Percentiles rank a stretch among this genome's conserved stretches.
These are phyloP conservation scores for Yarrowia sp. DNA, from an alignment of 805 yeast species.

Conservation along the genomic window DNA sequence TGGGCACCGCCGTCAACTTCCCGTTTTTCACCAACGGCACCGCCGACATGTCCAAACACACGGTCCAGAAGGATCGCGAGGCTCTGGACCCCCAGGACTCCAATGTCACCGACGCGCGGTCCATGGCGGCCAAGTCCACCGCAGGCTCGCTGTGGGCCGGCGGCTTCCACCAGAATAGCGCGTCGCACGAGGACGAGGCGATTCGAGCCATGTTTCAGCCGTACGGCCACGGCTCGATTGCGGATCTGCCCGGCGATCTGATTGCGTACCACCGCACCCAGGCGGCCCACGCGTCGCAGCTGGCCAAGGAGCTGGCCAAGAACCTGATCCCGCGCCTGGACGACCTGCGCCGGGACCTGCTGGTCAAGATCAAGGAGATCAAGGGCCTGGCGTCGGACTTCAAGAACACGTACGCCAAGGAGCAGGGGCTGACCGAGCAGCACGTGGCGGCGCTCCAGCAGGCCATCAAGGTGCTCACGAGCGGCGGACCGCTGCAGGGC, in stretches of 20 bases:
- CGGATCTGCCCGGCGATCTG: constrained; percentile 78
- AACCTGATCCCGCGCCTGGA: constrained; percentile 71
- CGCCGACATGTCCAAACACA: constrained; percentile 43
- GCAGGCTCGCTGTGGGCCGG: constrained; percentile 34
- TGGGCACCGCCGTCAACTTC: constrained; percentile 76
- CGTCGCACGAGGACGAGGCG: constrained; percentile 49
- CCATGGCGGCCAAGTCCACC: constrained; percentile 33
- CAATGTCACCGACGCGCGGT: constrained; percentile 38
- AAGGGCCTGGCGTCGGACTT: constrained; percentile 83
- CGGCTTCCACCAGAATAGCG: constrained; percentile 6
- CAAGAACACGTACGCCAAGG: constrained; percentile 73
- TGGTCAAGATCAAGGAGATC: constrained; percentile 86
- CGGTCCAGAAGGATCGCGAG: constrained; percentile 27
- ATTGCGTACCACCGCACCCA: constrained; percentile 68
- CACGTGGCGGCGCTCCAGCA: constrained; percentile 67
- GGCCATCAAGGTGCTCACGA: constrained; percentile 44
- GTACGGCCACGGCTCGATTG: constrained; percentile 78
- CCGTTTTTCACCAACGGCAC: constrained; percentile 54
- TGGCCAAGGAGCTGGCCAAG: constrained; percentile 66
- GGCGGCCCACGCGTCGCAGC: constrained; percentile 63
- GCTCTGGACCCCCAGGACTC: constrained; percentile 30
- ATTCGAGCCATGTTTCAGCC: constrained; percentile 65
- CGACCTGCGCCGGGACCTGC: constrained; percentile 73
- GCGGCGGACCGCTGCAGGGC: constrained; percentile 56
- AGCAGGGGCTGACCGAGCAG: constrained; percentile 67